These are phyloP conservation scores for Kurtzmaniella quercitrusa DNA, from an alignment of 1,139 yeast genomes.

Conservation along the genomic window DNA sequence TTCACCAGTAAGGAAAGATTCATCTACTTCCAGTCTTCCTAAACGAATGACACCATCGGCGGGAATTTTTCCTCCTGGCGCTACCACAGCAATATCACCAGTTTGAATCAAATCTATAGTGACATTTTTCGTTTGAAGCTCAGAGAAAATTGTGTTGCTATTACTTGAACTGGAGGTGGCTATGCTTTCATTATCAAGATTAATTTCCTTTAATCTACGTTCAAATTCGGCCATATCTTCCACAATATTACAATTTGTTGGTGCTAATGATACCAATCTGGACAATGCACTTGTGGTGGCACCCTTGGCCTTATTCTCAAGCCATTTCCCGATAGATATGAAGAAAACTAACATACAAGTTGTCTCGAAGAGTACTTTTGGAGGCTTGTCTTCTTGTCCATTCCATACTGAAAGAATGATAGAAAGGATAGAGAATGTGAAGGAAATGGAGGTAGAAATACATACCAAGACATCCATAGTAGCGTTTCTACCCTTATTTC, in stretches of 20 bases:
- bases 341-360: constrained; percentile 79
- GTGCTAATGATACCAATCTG: constrained; percentile 72
- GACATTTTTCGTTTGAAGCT: constrained; percentile 33
- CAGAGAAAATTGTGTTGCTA: constrained; percentile 6
- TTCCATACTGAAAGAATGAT: constrained; percentile 41
- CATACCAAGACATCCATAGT: constrained; percentile 94
- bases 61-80: constrained; percentile 86
- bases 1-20: constrained; percentile 89
- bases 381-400: constrained; percentile 38
- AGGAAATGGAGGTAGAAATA: constrained; percentile 78
- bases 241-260: constrained; percentile 68
- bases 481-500: constrained; percentile 60
- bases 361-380: constrained; percentile 82
- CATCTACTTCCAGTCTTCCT: constrained; percentile 84
- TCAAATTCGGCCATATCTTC: constrained; percentile 30
- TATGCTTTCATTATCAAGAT: constrained; percentile 6
- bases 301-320: constrained; percentile 91
- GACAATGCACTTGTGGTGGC: constrained; percentile 89
- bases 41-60: constrained; percentile 80
- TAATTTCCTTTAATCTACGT: constrained; percentile 12
- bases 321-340: constrained; percentile 83
- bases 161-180: not conserved
- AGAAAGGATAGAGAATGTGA: constrained; percentile 64
- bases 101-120: constrained; percentile 74
- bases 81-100: constrained; percentile 69